Evolutionary conservation across 495 filamentous ascomycete genomes (phyloP).

Genomic region (Penicillium argentinense): DNA sequence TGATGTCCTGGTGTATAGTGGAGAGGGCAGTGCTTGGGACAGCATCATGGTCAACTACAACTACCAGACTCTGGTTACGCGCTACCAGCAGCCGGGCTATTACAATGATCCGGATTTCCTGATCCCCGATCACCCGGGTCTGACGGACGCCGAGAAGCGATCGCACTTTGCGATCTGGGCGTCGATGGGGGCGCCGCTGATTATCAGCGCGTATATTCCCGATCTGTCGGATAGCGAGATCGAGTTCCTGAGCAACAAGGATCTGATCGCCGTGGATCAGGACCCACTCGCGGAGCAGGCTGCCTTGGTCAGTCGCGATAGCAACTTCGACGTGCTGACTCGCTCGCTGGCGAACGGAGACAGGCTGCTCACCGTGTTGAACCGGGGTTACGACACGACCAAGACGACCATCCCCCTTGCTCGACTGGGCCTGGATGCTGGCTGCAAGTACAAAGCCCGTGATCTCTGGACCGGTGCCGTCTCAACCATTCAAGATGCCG

Average conservation of each 20-base stretch:
- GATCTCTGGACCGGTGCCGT: slow-evolving; percentile 23
- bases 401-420: slow-evolving; percentile 17
- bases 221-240: slow-evolving; percentile 32
- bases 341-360: slow-evolving; percentile 31
- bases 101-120: slow-evolving; percentile 48
- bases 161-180: slow-evolving; percentile 46
- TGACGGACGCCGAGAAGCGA: slow-evolving; percentile 36
- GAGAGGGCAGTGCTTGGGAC: slow-evolving; percentile 36
- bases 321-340: slow-evolving; percentile 31
- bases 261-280: slow-evolving; percentile 41
- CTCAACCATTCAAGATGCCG: slow-evolving; percentile 2
- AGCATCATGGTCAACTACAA: slow-evolving; percentile 44
- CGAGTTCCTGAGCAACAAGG: slow-evolving; percentile 32
- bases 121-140: slow-evolving; percentile 38
- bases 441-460: slow-evolving; percentile 19
- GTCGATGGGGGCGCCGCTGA: slow-evolving; percentile 37
- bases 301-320: slow-evolving; percentile 37
- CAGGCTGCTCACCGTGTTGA: slow-evolving; percentile 33
- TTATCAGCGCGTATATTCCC: slow-evolving; percentile 43
- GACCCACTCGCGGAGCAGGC: slow-evolving; percentile 41
- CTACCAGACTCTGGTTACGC: slow-evolving; percentile 34
- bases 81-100: slow-evolving; percentile 44
- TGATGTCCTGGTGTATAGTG: slow-evolving; percentile 40
- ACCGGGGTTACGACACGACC: slow-evolving; percentile 22
- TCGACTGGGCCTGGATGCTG: slow-evolving; percentile 21